Conservation (phyloP, 768 basidiomycete genomes). For the Pulveroboletus sp. region DNA sequence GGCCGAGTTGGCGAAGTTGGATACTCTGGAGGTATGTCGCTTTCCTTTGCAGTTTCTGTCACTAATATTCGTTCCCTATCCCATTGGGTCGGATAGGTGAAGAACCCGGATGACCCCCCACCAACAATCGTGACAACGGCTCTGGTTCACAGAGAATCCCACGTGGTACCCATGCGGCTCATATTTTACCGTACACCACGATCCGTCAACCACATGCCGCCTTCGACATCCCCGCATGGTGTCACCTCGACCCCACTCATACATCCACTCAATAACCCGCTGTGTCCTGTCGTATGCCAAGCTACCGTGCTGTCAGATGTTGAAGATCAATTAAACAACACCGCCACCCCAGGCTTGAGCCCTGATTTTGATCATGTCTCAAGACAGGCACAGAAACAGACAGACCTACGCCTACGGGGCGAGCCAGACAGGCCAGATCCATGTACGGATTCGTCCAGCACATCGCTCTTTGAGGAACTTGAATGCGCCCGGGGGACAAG, state of each 20-base stretch:
- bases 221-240: not conserved
- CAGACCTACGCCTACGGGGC: not conserved
- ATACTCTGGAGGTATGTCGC: conserved; percentile 15
- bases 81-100: not conserved
- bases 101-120: conserved; percentile 12
- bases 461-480: conserved; percentile 70
- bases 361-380: not conserved
- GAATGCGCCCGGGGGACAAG: conserved; percentile 64
- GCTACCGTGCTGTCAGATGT: conserved; percentile 18
- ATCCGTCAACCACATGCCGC: not conserved
- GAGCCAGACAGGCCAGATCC: conserved; percentile 1
- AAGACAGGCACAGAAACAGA: not conserved
- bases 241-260: conserved; percentile 5
- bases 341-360: not conserved
- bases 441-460: conserved; percentile 11
- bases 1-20: conserved; percentile 25
- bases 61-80: not conserved
- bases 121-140: conserved; percentile 23
- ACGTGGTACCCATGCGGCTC: conserved; percentile 29
- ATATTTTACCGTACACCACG: conserved; percentile 37
- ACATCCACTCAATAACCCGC: conserved; percentile 16
- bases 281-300: conserved; percentile 31
- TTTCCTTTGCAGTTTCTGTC: not conserved
- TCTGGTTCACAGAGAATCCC: conserved; percentile 39
- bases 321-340: not conserved